Conservation (phyloP, 2,329 filamentous ascomycete genomes). For the Corynespora cassiicola region DNA sequence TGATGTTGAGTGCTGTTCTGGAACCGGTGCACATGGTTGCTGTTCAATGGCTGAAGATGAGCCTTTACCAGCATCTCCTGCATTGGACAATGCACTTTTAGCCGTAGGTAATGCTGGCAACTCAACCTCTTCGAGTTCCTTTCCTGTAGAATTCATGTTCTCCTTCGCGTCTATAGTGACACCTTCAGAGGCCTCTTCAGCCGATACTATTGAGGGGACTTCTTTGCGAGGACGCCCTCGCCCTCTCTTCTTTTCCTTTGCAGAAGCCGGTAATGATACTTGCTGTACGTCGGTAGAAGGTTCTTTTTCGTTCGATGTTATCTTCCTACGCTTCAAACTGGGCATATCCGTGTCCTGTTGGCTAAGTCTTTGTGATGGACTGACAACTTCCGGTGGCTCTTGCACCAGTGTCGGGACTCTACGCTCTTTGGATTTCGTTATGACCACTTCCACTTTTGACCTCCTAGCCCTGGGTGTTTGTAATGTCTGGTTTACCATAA, state of each 20-base stretch:
- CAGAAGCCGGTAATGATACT: constrained; percentile 13
- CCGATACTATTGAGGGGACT: neutral
- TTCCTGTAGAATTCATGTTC: neutral
- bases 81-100: neutral
- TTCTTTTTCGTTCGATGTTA: constrained; percentile 20
- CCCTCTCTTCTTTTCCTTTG: constrained; percentile 31
- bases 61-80: neutral
- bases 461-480: constrained; percentile 15
- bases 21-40: neutral
- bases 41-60: no score
- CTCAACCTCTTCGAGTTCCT: neutral
- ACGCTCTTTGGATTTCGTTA: constrained; percentile 18
- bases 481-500: no score
- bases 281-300: constrained; percentile 4
- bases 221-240: constrained; percentile 41
- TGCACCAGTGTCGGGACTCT: no score
- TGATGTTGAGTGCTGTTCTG: neutral
- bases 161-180: no score
- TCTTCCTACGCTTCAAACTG: constrained; percentile 35
- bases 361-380: constrained; percentile 2
- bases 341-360: no score
- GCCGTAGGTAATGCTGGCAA: neutral
- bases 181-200: neutral
- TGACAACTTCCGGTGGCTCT: constrained; percentile 5
- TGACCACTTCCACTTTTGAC: constrained; percentile 32